Percentiles rank a stretch among this genome's conserved stretches.
These are phyloP conservation scores for Alternaria burnsii DNA, from an alignment of 2,329 filamentous ascomycete genomes.

Conservation along the genomic window DNA sequence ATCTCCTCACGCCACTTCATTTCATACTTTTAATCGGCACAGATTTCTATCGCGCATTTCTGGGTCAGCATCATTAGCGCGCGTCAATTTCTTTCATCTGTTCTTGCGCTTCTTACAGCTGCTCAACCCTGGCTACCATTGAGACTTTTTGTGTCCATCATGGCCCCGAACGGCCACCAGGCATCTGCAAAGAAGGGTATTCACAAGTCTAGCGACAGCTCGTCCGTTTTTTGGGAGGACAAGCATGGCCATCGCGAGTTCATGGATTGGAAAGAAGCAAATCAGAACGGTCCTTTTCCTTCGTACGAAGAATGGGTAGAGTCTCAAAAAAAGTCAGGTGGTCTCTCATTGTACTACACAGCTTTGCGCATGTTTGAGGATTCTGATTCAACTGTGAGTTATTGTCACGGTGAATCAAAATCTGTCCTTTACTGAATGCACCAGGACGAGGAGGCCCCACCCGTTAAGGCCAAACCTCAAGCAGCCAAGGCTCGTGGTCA, in stretches of 20 bases:
- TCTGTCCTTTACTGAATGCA: constrained; percentile 26
- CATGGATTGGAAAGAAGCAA: constrained; percentile 34
- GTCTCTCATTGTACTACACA: constrained; percentile 42
- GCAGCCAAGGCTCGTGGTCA: constrained; percentile 30
- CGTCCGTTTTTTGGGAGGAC: constrained; percentile 31
- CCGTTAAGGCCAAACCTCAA: constrained; percentile 25
- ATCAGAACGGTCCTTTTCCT: constrained; percentile 30
- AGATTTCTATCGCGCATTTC: constrained; percentile 16
- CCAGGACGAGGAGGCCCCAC: constrained; percentile 37
- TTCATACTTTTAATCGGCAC: constrained; percentile 14
- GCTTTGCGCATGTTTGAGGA: constrained; percentile 41
- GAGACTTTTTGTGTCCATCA: constrained; percentile 18
- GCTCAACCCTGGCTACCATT: constrained; percentile 15
- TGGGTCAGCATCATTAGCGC: constrained; percentile 17
- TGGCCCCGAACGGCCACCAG: constrained; percentile 33
- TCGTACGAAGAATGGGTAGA: constrained; percentile 44
- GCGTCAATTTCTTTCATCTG: constrained; percentile 16
- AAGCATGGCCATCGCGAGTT: constrained; percentile 37
- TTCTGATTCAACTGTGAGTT: constrained; percentile 40
- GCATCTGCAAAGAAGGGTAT: constrained; percentile 12
- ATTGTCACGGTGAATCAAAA: background rate
- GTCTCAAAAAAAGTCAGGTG: constrained; percentile 35
- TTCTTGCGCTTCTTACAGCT: constrained; percentile 13
- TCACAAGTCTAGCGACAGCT: constrained; percentile 17
- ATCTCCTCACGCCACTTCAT: constrained; percentile 27